Conservation (phyloP, 2,329 filamentous ascomycete species). For the Cadophora sp. region DNA sequence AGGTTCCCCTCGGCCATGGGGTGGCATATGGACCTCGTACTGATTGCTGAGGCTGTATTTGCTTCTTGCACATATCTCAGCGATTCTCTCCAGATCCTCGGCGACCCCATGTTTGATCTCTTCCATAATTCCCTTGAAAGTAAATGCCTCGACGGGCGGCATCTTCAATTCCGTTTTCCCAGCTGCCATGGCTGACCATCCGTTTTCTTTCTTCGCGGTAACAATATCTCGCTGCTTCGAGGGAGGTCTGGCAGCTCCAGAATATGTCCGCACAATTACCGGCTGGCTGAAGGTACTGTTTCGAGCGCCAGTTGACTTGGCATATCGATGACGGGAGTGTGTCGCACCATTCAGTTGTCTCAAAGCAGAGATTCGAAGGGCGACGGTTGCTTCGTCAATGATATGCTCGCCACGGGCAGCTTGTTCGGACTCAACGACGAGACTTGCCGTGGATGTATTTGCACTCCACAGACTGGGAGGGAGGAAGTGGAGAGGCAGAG, state of each 20-base stretch:
- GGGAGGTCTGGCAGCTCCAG: conserved; percentile 51
- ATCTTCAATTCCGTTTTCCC: conserved; percentile 52
- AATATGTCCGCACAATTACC: conserved; percentile 70
- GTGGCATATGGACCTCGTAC: conserved; percentile 69
- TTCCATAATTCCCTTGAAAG: conserved; percentile 68
- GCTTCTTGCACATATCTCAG: conserved; percentile 70
- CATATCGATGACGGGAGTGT: conserved; percentile 54
- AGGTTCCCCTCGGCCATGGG: conserved; percentile 62
- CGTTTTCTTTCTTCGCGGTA: conserved; percentile 40
- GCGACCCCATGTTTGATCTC: conserved; percentile 58
- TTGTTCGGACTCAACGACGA: conserved; percentile 43
- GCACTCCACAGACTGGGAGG: conserved; percentile 42
- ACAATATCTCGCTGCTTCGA: conserved; percentile 40
- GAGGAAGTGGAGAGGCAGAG: conserved; percentile 43
- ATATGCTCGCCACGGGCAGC: conserved; percentile 44
- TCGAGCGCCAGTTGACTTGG: conserved; percentile 61
- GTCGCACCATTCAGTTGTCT: conserved; percentile 59
- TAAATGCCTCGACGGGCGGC: conserved; percentile 68
- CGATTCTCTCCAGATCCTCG: conserved; percentile 67
- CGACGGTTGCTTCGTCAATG: conserved; percentile 60
- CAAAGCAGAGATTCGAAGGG: conserved; percentile 64
- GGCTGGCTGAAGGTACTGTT: conserved; percentile 66
- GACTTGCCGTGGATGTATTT: conserved; percentile 42
- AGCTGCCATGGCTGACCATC: conserved; percentile 31
- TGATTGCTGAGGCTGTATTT: conserved; percentile 71